These are phyloP conservation scores for Amaranthus palmeri DNA, from an alignment of 148 eudicot genomes.

Conservation along the genomic window DNA sequence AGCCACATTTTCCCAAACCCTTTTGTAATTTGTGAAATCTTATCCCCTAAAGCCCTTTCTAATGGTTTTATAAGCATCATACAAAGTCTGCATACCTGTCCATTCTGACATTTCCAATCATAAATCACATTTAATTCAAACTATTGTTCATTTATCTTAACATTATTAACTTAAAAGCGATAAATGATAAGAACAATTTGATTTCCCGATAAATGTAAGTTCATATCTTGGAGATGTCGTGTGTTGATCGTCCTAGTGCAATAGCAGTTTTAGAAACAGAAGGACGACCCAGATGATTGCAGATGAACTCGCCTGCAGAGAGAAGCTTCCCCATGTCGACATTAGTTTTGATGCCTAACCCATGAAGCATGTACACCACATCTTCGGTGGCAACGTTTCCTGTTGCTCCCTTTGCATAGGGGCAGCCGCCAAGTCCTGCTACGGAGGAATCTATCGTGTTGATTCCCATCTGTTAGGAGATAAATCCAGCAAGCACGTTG, in stretches of 20 bases:
- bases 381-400: conserved; percentile 76
- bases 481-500: background rate
- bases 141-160: background rate
- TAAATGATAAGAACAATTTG: background rate
- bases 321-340: conserved; percentile 49
- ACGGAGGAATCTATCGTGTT: conserved; percentile 50
- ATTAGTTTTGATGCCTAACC: conserved; percentile 52
- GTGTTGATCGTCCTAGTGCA: conserved; percentile 44
- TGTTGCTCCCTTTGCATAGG: conserved; percentile 71
- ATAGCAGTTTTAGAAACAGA: conserved; percentile 58
- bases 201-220: background rate
- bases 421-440: conserved; percentile 72
- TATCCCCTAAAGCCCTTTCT: background rate
- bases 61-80: background rate
- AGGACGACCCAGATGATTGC: conserved; percentile 47
- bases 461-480: conserved; percentile 52
- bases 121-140: background rate
- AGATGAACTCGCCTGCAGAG: conserved; percentile 56
- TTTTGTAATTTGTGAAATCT: background rate
- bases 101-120: background rate
- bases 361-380: conserved; percentile 70
- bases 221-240: conserved; percentile 40
- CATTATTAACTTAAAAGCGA: background rate
- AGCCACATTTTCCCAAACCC: background rate
- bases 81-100: background rate